Base-by-base conservation (phyloP, 2,329 filamentous ascomycete genomes). In the Colletotrichum tamarilloi region DNA sequence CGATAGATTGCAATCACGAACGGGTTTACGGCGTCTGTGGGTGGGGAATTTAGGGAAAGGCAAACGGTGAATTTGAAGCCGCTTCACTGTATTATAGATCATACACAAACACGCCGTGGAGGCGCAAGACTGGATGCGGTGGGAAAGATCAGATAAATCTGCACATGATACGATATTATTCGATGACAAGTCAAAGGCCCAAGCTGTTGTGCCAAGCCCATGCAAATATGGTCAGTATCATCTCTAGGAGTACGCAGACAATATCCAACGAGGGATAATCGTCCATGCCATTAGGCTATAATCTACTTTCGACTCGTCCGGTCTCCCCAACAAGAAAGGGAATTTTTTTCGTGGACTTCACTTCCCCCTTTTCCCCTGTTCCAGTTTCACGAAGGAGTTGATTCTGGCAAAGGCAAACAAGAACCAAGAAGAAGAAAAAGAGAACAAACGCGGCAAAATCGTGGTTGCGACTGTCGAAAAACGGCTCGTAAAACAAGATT, bases 1-100 rank as follows among this genome's bases (percentile, higher is more conserved):
- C 70, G 73, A 28, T 75, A 57, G 63, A 57, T n/a, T 74, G 56
- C 63, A 62, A 62, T 62, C 26, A 73, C 35, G 55, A 62, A 64
- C 38, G n/a, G 32, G n/a, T 52, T 32, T 28, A 16, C 49, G 24
- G 70, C 63, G 32, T 42, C 30, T 58, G 26, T 26, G 5, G 59
- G 30, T 53, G 66, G 38, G 19, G 46, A 7, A 5, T 38, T 56
- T 55, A 30, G 49, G 57, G 26, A 19, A 52, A 49, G 42, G 69
- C 58, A 67, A 62, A 67, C 70, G 66, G 66, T 22, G 60, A 14
- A 63, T 73, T 69, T 56, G 60, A 22, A 63, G 70, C 63, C 55
- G 49, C 32, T 28, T 22, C 19, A 19, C 19, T 65, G 49, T 65
- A 65, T 22, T 63, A 63, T 63, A 63, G 26, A 42, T 4, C 32